phyloP scores from a whole-genome alignment of 1,284 basidiomycete genomes.

The Volvariella surrecta region DNA sequence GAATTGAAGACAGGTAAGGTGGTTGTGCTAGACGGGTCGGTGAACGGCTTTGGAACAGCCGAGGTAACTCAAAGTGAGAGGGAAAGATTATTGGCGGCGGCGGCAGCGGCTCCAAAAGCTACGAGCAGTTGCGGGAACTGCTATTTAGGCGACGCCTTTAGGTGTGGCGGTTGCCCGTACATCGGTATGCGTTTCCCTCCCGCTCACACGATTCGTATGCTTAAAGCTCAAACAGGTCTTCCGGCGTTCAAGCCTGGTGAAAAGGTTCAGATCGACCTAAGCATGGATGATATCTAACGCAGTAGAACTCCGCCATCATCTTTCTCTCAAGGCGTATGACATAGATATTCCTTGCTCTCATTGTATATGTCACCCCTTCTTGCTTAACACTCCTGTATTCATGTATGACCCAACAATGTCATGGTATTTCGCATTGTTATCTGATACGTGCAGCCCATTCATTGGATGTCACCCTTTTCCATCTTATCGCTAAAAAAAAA shows the following conservation, averaged over 20 bases:
- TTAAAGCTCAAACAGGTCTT: slow-evolving; percentile 48
- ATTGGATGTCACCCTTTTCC: slow-evolving; percentile 5
- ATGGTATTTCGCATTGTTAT: too few species aligned
- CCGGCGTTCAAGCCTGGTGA: slow-evolving; percentile 98
- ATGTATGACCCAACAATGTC: too few species aligned
- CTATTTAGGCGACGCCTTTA: slow-evolving; percentile 96
- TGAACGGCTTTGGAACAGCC: slow-evolving; percentile 11
- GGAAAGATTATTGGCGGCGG: slow-evolving; percentile 54
- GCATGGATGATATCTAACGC: slow-evolving; percentile 75
- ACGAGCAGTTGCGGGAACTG: slow-evolving; percentile 98
- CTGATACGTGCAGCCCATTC: not conserved
- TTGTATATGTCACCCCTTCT: too few species aligned
- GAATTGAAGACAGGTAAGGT: slow-evolving; percentile 55
- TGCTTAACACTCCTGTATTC: too few species aligned
- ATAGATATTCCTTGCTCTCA: not conserved
- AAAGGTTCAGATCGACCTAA: slow-evolving; percentile 86
- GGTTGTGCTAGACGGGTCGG: slow-evolving; percentile 57
- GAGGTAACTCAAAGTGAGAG: slow-evolving; percentile 52
- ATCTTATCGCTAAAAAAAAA: too few species aligned
- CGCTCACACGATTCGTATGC: slow-evolving; percentile 5
- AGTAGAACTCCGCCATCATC: slow-evolving; percentile 10
- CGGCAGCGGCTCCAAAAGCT: slow-evolving; percentile 67
- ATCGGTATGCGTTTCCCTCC: slow-evolving; percentile 54
- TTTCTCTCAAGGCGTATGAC: not conserved
- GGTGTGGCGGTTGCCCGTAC: slow-evolving; percentile 94